Evolutionary conservation across 257 asterid species (phyloP), one percentile per base, ranked within the genome.

Genomic region (Thymus quinquecostatus): DNA sequence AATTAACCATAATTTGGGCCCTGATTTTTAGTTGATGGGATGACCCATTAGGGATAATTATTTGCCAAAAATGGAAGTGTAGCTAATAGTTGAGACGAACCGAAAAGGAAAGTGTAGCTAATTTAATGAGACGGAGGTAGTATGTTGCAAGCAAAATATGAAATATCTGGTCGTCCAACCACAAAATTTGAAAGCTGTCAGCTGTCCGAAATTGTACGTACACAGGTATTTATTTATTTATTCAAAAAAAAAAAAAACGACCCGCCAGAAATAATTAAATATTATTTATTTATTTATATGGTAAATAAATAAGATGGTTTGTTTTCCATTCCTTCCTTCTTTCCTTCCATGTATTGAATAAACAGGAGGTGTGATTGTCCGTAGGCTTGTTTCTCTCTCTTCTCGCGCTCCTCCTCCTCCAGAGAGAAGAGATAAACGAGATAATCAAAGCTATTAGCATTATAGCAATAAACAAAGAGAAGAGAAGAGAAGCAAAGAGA

Each of bases 401-500:
- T 66, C 66, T 75, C 77, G 74, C 79, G 77, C 79, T 71, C 83
- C 63, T 58, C 51, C 78, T 75, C 83, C 62, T 58, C 45, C 81
- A 41, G 59, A 68, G 73, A 38, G 43, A 34, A 60, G 21, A 21
- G 21, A 21, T 21, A 21, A 21, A 0, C 21, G 21, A 21, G 21
- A 21, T 21, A 66, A 55, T 66, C 62, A 68, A 58, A 69, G 58
- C 71, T 54, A 44, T 38, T 38, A 44, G 11, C 12, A 21, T 21
- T 21, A 21, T 21, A 21, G 21, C 21, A 21, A 21, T 44, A 38
- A 58, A 51, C 40, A 29, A 53, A 36, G 40, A 33, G 70, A 33
- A 59, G 70, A 27, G 77, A 21, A 28, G 64, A 38, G 64, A 58
- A 55, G 67, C 74, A 64, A 66, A 68, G 80, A 54, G 76, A 34